Evolutionary conservation across 2,329 filamentous ascomycete genomes (phyloP).

Genomic region (Elsinoe necatrix): DNA sequence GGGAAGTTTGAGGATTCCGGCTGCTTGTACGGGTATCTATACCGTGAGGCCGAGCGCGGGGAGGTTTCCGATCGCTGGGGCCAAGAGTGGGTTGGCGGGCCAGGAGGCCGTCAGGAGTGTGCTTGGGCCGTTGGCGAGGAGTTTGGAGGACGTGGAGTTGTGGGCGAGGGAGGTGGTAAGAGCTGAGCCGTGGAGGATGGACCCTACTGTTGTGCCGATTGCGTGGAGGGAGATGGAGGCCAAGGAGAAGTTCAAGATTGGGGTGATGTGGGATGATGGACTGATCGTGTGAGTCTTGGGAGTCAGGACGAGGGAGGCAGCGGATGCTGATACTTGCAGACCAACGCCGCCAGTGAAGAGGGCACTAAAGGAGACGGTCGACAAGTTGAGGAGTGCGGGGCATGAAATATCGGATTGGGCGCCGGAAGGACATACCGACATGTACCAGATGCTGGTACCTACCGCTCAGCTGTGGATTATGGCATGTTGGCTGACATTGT

Average conservation of each 20-base stretch:
- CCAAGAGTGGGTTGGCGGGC: conserved; percentile 51
- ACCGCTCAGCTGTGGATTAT: conserved; percentile 15
- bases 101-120: conserved; percentile 58
- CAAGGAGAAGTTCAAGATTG: conserved; percentile 49
- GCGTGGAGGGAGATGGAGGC: conserved; percentile 43
- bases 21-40: conserved; percentile 51
- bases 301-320: background rate
- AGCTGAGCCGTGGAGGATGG: conserved; percentile 44
- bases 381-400: conserved; percentile 43
- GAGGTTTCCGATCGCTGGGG: conserved; percentile 49
- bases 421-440: conserved; percentile 44
- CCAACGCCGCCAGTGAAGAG: conserved; percentile 52
- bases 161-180: conserved; percentile 36
- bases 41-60: conserved; percentile 50
- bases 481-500: background rate
- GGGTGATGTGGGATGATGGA: conserved; percentile 51
- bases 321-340: conserved; percentile 19
- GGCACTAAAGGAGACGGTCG: conserved; percentile 48
- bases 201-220: conserved; percentile 46
- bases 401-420: conserved; percentile 52
- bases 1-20: conserved; percentile 48
- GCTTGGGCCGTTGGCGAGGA: conserved; percentile 54
- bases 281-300: conserved; percentile 38
- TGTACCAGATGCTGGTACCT: conserved; percentile 42
- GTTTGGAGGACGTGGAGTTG: conserved; percentile 43